Evolutionary conservation across 176 grass and related monocot species (phyloP).

Genomic region (Guadua angustifolia): DNA sequence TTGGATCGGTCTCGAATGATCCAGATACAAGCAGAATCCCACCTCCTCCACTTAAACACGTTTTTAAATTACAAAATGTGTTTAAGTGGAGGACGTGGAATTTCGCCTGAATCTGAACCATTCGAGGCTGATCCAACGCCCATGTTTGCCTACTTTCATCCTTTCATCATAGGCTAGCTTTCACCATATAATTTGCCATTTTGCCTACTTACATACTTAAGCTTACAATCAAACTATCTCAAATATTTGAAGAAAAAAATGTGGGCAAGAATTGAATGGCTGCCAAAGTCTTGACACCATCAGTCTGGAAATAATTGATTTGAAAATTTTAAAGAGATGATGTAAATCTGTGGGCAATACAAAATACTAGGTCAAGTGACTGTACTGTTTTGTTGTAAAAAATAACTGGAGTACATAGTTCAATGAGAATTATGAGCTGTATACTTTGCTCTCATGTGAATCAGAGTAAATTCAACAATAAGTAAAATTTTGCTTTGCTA

Average conservation of each 20-base stretch:
- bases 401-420: conserved; percentile 6
- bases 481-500: background rate
- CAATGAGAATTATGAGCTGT: background rate
- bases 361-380: background rate
- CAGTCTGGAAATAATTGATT: background rate
- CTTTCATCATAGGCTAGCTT: too few species aligned
- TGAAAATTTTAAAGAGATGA: background rate
- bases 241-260: background rate
- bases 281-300: background rate
- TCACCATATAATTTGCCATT: too few species aligned
- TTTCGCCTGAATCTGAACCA: too few species aligned
- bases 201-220: background rate
- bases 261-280: background rate
- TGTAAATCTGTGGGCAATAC: background rate
- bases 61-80: too few species aligned
- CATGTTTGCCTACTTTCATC: too few species aligned
- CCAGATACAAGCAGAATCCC: too few species aligned
- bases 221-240: conserved; percentile 26
- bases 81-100: too few species aligned
- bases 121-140: too few species aligned
- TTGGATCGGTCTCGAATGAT: too few species aligned
- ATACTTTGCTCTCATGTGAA: conserved; percentile 2
- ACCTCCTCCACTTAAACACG: too few species aligned
- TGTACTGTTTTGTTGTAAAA: background rate
- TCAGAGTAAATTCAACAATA: conserved; percentile 6